Conservation (phyloP, 169 alveolate species). For the Plasmodium knowlesi region DNA sequence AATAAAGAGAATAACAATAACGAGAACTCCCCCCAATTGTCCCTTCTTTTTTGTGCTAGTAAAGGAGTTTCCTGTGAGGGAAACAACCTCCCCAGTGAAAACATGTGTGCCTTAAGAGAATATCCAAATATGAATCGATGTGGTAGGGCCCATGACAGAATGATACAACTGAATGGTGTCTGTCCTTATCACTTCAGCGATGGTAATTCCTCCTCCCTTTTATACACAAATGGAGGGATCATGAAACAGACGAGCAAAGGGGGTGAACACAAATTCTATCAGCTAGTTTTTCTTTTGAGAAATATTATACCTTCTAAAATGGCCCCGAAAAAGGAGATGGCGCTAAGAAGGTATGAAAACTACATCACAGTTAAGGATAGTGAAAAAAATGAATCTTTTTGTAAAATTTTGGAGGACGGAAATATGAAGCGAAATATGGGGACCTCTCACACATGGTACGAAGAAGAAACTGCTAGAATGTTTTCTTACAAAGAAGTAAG, state of each 20-base stretch:
- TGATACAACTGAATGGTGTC: not conserved
- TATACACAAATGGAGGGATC: not conserved
- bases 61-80: not conserved
- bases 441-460: not conserved
- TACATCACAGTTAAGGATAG: not conserved
- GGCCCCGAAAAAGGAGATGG: not conserved
- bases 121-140: not conserved
- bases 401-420: not conserved
- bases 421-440: not conserved
- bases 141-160: not conserved
- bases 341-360: not conserved
- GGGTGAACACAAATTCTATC: not conserved
- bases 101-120: not conserved
- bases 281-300: conserved; percentile 2
- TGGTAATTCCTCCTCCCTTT: not conserved
- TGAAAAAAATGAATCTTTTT: not conserved
- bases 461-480: not conserved
- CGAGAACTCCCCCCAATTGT: not conserved
- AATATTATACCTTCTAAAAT: not conserved
- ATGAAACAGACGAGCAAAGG: not conserved
- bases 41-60: not conserved
- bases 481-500: not conserved
- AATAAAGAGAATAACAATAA: not conserved
- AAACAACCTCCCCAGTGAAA: not conserved
- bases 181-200: not conserved